Evolutionary conservation across 2,329 filamentous ascomycete species (phyloP).

Genomic region (Aspergillus floridensis): DNA sequence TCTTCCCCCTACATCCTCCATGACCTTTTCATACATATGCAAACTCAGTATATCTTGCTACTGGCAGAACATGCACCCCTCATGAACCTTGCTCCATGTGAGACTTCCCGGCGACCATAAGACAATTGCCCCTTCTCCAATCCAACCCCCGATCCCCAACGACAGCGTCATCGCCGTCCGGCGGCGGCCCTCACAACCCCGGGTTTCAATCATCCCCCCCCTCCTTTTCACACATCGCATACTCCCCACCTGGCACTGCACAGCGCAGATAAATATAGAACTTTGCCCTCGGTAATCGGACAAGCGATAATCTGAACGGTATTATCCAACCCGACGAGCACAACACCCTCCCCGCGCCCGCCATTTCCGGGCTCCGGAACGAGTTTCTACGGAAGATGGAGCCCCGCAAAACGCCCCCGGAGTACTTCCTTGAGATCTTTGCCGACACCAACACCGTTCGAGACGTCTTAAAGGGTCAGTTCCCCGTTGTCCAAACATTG

Average conservation of each 20-base stretch:
- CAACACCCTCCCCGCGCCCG: background rate
- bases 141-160: background rate
- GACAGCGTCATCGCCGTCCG: conserved; percentile 2
- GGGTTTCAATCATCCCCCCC: conserved; percentile 7
- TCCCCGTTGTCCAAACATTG: background rate
- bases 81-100: conserved; percentile 6
- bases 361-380: background rate
- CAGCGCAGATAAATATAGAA: conserved; percentile 20
- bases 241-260: conserved; percentile 13
- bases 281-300: conserved; percentile 11
- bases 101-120: conserved; percentile 1
- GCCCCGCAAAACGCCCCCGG: conserved; percentile 64
- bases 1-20: background rate
- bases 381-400: conserved; percentile 51
- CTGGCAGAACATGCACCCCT: conserved; percentile 7
- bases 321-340: background rate
- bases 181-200: conserved; percentile 7
- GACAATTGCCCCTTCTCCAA: background rate
- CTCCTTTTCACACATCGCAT: conserved; percentile 11
- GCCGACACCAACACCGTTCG: conserved; percentile 85
- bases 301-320: background rate
- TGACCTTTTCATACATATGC: background rate
- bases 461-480: conserved; percentile 84
- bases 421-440: conserved; percentile 92
- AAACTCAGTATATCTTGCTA: background rate